Conservation (phyloP, 2,329 filamentous ascomycete species). For the Gaeumannomyces sp. region DNA sequence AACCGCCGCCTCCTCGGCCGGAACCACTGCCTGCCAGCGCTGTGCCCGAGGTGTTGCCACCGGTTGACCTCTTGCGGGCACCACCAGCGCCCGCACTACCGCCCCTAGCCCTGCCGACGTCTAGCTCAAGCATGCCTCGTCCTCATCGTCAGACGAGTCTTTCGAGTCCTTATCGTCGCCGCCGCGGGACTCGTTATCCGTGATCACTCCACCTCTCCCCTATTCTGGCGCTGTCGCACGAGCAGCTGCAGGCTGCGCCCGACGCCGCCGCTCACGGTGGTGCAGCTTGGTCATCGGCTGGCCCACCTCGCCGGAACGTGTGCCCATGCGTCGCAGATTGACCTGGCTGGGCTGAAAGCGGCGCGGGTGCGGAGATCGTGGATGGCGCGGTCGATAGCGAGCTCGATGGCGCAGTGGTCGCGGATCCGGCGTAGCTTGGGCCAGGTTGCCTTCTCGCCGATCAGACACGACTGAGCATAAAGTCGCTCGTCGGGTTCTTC, state of each 20-base stretch:
- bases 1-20: conserved; percentile 4
- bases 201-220: conserved; percentile 22
- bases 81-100: neutral
- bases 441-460: conserved; percentile 85
- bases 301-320: conserved; percentile 25
- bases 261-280: conserved; percentile 36
- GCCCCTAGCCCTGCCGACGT: conserved; percentile 10
- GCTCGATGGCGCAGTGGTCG: conserved; percentile 82
- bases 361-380: conserved; percentile 61
- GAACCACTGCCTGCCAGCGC: neutral
- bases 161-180: conserved; percentile 5
- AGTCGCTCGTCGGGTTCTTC: conserved; percentile 77
- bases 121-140: conserved; percentile 21
- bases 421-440: conserved; percentile 79
- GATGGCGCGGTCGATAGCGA: conserved; percentile 73
- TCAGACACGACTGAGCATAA: conserved; percentile 72
- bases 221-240: conserved; percentile 26
- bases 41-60: neutral
- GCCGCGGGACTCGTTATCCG: conserved; percentile 6
- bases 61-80: neutral
- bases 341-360: conserved; percentile 62
- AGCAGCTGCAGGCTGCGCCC: conserved; percentile 38
- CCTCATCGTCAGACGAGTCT: conserved; percentile 18
- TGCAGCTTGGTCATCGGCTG: conserved; percentile 11
- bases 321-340: conserved; percentile 44